Base-by-base conservation (phyloP, 192 early-diverging fungal species). In the Coemansia aciculifera region DNA sequence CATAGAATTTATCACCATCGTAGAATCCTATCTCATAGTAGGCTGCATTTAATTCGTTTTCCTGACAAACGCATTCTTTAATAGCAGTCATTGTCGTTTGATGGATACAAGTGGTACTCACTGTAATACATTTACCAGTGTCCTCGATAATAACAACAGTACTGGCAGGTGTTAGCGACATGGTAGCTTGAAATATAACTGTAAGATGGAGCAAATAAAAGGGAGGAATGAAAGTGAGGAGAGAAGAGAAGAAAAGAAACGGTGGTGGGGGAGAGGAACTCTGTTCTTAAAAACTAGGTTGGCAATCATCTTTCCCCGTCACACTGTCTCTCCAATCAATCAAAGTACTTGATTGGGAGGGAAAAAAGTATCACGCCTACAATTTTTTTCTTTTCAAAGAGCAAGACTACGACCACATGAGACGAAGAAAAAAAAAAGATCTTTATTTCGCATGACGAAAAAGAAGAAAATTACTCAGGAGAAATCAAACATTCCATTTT, bases 401-500 rank as follows among this genome's bases (percentile, higher is more conserved):
- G 27, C 42, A 4, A n/a, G 42, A 43, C 42, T 43, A 15, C 17
- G 3, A 3, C 40, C 40, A 37, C 37, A 17, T 11, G 42, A 43
- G 13, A 3, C 0, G 42, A 43, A 17, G 17, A 4, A 17, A 10
- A 11, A 43, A 15, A 43, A 43, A 43, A 43, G 17, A 21, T 21
- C 21, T 21, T 27, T 27, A 27, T 27, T 27, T 46, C 39, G 13
- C 39, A n/a, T n/a, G 43, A 6, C 43, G 7, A 51, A 12, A 3
- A 51, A 21, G 21, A 21, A 13, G 3, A 5, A 24, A 29, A 54
- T 10, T 15, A 10, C 12, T 54, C 27, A 54, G 1, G 51, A 54
- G 24, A 67, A 40, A 21, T 67, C 65, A 67, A 67, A 67, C 38
- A 67, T 36, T 21, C 65, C 65, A 3, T 56, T 67, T 5, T 36